A percentile compares a stretch with the other conserved stretches of the same genome.
Conservation (phyloP, 805 yeast species). For the Saccharomyces cerevisiae region DNA sequence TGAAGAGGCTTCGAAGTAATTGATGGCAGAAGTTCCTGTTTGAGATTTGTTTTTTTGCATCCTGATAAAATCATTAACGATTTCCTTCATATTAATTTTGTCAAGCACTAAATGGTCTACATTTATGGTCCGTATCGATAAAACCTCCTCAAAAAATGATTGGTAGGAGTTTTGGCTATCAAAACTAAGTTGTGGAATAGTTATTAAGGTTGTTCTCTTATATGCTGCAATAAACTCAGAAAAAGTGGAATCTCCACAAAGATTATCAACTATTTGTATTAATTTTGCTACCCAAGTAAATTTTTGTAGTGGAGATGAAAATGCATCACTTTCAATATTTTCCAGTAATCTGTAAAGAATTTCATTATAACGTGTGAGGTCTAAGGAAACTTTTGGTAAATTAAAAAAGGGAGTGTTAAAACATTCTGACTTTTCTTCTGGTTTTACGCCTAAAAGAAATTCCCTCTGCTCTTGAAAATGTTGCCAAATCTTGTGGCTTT, state of each 20-base stretch:
- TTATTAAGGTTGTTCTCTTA: conserved; percentile 4
- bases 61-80: conserved; percentile 1
- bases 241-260: conserved; percentile 11
- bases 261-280: conserved; percentile 6
- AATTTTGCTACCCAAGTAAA: conserved; percentile 15
- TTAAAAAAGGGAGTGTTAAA: neutral
- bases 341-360: conserved; percentile 9
- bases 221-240: conserved; percentile 7
- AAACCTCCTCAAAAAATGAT: conserved; percentile 2
- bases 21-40: neutral
- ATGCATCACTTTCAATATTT: conserved; percentile 5
- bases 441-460: conserved; percentile 8
- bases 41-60: neutral
- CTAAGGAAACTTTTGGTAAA: neutral
- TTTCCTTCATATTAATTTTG: conserved; percentile 1
- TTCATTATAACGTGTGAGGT: conserved; percentile 2
- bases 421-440: neutral
- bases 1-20: neutral
- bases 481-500: conserved; percentile 7
- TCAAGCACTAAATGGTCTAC: conserved; percentile 4
- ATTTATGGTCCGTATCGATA: conserved; percentile 1
- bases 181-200: neutral
- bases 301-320: neutral
- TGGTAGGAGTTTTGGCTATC: neutral
- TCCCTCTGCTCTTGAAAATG: conserved; percentile 9